Conservation (phyloP, 306 rosid species). For the Geum urbanum region DNA sequence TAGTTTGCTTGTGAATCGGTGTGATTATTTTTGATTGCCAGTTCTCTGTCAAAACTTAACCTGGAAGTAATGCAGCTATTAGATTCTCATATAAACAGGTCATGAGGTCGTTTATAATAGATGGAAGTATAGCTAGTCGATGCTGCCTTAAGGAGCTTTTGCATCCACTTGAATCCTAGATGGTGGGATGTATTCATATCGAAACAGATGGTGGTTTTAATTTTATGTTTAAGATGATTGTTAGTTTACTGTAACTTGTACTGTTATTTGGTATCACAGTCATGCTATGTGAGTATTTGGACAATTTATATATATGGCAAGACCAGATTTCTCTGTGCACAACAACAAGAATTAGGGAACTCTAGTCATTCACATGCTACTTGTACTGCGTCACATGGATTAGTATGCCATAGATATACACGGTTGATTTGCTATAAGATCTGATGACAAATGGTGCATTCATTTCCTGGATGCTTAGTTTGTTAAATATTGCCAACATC, state of each 20-base stretch:
- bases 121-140: too few species aligned
- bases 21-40: background rate
- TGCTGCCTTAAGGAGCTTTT: too few species aligned
- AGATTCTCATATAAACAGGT: too few species aligned
- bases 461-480: background rate
- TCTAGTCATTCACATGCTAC: background rate
- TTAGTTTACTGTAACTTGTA: too few species aligned
- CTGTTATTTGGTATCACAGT: background rate
- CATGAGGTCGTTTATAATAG: background rate
- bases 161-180: too few species aligned
- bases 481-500: background rate
- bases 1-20: too few species aligned
- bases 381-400: too few species aligned
- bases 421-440: background rate
- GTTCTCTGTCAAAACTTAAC: background rate
- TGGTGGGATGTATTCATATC: constrained; percentile 29
- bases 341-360: background rate
- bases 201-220: constrained; percentile 9
- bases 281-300: too few species aligned
- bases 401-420: too few species aligned
- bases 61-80: too few species aligned
- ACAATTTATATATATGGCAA: background rate
- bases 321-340: background rate
- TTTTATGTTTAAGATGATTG: constrained; percentile 26
- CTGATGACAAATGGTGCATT: background rate